Evolutionary conservation across 2,329 filamentous ascomycete species (phyloP).

Genomic region (Nemania sp.): DNA sequence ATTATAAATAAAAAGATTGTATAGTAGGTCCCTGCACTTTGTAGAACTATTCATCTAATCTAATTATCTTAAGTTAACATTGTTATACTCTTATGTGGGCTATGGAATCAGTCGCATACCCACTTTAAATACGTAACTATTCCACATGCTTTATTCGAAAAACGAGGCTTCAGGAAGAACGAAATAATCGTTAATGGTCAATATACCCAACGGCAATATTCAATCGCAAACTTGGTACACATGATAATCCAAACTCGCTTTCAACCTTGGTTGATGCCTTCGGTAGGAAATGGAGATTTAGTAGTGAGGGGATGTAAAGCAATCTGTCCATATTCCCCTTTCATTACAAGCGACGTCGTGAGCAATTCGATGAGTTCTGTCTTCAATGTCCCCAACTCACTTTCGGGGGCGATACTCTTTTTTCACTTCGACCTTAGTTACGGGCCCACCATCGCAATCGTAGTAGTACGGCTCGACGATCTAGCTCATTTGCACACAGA

Average conservation of each 20-base stretch:
- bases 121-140: conserved; percentile 9
- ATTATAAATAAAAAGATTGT: too few species aligned
- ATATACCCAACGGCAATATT: background rate
- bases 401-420: background rate
- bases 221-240: background rate
- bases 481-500: conserved; percentile 20
- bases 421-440: background rate
- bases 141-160: background rate
- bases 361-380: background rate
- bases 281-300: background rate
- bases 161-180: background rate
- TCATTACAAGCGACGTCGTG: background rate
- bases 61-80: too few species aligned
- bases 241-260: too few species aligned
- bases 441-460: background rate
- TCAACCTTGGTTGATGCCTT: background rate
- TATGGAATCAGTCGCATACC: conserved; percentile 18
- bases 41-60: too few species aligned
- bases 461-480: background rate
- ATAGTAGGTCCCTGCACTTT: too few species aligned
- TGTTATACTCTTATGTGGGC: conserved; percentile 24
- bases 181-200: background rate
- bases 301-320: background rate
- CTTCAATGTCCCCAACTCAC: too few species aligned
- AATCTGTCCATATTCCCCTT: too few species aligned